phyloP scores from a whole-genome alignment of 2,329 filamentous ascomycete species.

The Cordyceps cicadae region DNA sequence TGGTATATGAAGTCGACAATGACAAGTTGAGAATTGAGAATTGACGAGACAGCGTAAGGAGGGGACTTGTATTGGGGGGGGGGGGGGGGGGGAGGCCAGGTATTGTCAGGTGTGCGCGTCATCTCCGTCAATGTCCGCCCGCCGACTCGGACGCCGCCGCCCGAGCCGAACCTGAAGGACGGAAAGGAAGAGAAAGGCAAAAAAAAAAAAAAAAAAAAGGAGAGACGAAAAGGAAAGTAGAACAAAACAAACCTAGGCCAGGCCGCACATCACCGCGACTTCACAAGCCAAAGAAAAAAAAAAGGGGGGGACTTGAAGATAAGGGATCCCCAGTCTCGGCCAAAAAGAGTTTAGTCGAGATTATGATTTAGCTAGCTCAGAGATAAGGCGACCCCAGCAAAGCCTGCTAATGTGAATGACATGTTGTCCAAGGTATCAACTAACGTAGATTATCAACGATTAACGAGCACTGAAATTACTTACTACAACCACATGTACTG shows the following conservation, averaged over 20 bases:
- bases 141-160: constrained; percentile 6
- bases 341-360: background rate
- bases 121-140: background rate
- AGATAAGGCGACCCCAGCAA: background rate
- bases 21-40: too few relatives aligned
- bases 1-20: too few relatives aligned
- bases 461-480: too few relatives aligned
- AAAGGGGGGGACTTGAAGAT: background rate
- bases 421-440: background rate
- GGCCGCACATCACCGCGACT: constrained; percentile 1
- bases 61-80: too few relatives aligned
- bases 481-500: too few relatives aligned
- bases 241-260: background rate
- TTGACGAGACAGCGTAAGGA: too few relatives aligned
- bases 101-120: background rate
- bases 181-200: too few relatives aligned
- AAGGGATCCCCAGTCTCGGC: background rate
- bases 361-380: background rate
- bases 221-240: too few relatives aligned
- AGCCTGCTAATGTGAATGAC: background rate
- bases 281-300: background rate
- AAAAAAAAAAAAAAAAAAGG: too few relatives aligned
- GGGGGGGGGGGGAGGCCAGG: background rate
- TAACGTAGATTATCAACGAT: too few relatives aligned
- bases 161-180: background rate